phyloP scores from a whole-genome alignment of 164 flowering plant species.

The Aristolochia californica region DNA sequence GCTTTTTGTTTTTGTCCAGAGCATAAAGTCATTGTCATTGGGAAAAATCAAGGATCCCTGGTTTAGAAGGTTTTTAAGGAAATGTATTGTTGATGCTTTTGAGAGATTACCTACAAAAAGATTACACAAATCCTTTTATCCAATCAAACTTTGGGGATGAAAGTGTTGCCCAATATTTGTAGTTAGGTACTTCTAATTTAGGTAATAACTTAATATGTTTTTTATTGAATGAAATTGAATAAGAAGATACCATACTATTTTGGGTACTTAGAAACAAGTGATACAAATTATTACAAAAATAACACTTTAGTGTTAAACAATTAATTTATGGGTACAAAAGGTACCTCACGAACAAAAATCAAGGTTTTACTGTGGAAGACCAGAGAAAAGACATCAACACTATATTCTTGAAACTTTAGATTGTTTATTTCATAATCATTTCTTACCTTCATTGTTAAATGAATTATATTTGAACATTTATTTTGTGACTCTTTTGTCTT shows the following conservation, averaged over 20 bases:
- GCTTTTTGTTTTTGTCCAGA: conserved; percentile 38
- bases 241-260: conserved; percentile 28
- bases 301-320: too few relatives aligned
- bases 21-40: conserved; percentile 83
- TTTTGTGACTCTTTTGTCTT: conserved; percentile 66
- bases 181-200: background rate
- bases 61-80: conserved; percentile 68
- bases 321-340: too few relatives aligned
- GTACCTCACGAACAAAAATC: conserved; percentile 32
- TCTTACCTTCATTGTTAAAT: too few relatives aligned
- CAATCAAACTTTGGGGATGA: conserved; percentile 40
- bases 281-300: conserved; percentile 14
- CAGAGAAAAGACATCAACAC: conserved; percentile 69
- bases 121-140: conserved; percentile 73
- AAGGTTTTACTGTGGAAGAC: conserved; percentile 60
- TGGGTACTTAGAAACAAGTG: conserved; percentile 10
- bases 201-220: background rate
- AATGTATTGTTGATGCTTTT: conserved; percentile 71
- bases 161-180: conserved; percentile 20
- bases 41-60: conserved; percentile 64
- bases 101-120: conserved; percentile 67
- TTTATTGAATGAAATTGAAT: background rate
- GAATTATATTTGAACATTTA: too few relatives aligned
- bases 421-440: too few relatives aligned
- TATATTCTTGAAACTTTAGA: too few relatives aligned